These are phyloP conservation scores for Chaetomiaceae sp. DNA, from an alignment of 2,329 filamentous ascomycete genomes.

Conservation along the genomic window DNA sequence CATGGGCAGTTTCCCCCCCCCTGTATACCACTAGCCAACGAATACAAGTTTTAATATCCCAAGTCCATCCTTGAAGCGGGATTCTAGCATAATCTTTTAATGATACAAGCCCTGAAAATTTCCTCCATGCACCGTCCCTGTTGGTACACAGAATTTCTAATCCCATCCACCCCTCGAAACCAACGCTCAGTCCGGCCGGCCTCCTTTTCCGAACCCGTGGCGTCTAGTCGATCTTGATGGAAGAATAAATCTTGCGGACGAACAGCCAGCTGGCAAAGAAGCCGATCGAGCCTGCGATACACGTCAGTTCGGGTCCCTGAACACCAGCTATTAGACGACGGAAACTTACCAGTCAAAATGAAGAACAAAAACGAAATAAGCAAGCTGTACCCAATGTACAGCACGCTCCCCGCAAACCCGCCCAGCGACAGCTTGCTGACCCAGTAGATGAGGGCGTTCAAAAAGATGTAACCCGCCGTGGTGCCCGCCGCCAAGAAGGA, in stretches of 20 bases:
- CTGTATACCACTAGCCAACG: no score
- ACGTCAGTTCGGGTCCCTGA: not conserved
- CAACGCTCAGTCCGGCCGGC: not conserved
- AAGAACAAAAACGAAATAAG: constrained; percentile 89
- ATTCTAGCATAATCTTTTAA: not conserved
- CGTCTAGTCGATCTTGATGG: constrained; percentile 91
- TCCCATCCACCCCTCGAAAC: constrained; percentile 6
- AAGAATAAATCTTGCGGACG: constrained; percentile 86
- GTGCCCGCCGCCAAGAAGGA: constrained; percentile 89
- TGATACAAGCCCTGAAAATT: not conserved
- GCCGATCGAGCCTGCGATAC: constrained; percentile 73
- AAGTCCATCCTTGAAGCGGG: not conserved
- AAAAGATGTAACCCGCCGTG: constrained; percentile 85
- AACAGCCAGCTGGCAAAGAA: constrained; percentile 96
- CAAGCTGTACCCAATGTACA: constrained; percentile 90
- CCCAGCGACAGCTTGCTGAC: constrained; percentile 81
- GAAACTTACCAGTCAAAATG: constrained; percentile 80
- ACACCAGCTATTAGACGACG: no score
- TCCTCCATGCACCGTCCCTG: not conserved
- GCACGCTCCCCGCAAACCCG: constrained; percentile 76
- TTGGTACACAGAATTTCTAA: constrained; percentile 13
- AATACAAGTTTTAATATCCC: not conserved
- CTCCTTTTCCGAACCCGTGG: not conserved
- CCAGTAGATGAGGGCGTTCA: constrained; percentile 89
- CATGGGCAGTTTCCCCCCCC: no score